Conservation (phyloP, 2,329 filamentous ascomycete species). For the Phaeosphaeriaceae sp. region DNA sequence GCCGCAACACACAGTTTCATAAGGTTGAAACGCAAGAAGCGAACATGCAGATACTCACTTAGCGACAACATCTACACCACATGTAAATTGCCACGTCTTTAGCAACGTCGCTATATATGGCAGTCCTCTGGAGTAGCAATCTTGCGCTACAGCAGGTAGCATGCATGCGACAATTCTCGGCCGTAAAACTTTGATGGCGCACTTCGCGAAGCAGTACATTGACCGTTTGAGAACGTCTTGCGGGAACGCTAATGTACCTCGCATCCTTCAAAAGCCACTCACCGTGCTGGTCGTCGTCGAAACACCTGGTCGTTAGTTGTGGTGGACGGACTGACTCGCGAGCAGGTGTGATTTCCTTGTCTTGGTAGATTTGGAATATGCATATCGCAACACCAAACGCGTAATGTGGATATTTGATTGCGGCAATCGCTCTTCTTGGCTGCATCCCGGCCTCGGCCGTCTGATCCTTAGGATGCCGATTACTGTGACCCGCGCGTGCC, state of each 20-base stretch:
- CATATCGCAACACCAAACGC: background rate
- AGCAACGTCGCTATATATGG: background rate
- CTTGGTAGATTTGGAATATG: background rate
- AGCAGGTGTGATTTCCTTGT: background rate
- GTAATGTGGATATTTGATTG: background rate
- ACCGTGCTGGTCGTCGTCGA: conserved; percentile 9
- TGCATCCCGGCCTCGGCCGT: background rate
- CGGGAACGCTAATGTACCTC: conserved; percentile 19
- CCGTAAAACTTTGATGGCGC: conserved; percentile 10
- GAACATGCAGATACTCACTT: conserved; percentile 18
- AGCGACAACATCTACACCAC: background rate
- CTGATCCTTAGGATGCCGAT: background rate
- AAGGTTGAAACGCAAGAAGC: conserved; percentile 18
- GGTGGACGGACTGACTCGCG: conserved; percentile 3
- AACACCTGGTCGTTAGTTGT: conserved; percentile 12
- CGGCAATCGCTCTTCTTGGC: background rate
- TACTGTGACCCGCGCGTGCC: background rate
- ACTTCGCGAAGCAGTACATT: conserved; percentile 12
- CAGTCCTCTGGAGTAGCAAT: background rate
- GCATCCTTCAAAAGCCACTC: conserved; percentile 16
- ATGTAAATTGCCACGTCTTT: background rate
- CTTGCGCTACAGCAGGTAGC: conserved; percentile 1
- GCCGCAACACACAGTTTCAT: conserved; percentile 16
- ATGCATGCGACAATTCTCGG: conserved; percentile 8
- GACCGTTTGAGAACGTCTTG: conserved; percentile 11